phyloP scores from a whole-genome alignment of 345 rosid species.

The Cochlearia excelsa region DNA sequence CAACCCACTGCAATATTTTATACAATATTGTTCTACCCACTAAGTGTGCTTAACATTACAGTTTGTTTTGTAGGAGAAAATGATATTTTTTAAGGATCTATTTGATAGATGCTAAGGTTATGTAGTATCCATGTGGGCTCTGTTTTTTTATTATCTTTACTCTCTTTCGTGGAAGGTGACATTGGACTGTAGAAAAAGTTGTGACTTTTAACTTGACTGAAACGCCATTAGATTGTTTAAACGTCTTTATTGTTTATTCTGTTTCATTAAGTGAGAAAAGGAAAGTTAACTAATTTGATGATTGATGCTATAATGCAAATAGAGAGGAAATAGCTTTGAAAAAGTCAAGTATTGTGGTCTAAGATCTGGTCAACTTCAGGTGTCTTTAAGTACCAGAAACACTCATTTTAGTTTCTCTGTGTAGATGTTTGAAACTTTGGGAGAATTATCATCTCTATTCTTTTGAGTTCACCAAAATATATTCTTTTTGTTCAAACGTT shows the following conservation, averaged over 20 bases:
- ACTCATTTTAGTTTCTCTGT: constrained; percentile 5
- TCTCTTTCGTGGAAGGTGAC: constrained; percentile 21
- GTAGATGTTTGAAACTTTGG: constrained; percentile 3
- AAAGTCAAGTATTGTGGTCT: constrained; percentile 27
- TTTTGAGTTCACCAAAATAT: constrained; percentile 12
- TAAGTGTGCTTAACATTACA: constrained; percentile 1
- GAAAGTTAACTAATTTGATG: constrained; percentile 1
- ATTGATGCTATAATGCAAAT: constrained; percentile 10
- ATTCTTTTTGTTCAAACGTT: background rate
- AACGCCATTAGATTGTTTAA: constrained; percentile 10
- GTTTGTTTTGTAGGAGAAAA: background rate
- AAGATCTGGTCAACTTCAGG: constrained; percentile 26
- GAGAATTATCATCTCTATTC: constrained; percentile 16
- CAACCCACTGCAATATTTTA: background rate
- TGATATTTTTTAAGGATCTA: background rate
- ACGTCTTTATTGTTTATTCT: constrained; percentile 13
- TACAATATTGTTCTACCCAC: constrained; percentile 3
- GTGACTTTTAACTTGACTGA: constrained; percentile 19
- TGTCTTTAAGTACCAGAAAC: constrained; percentile 16
- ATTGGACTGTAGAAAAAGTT: background rate
- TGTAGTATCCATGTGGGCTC: constrained; percentile 9
- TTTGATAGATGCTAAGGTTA: constrained; percentile 1
- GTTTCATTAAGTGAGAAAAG: constrained; percentile 8
- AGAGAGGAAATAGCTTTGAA: constrained; percentile 12
- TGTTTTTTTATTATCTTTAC: background rate